Evolutionary conservation across 805 yeast genomes (phyloP), one percentile per base, ranked within the genome.

Genomic region (Saturnispora serradocipensis): DNA sequence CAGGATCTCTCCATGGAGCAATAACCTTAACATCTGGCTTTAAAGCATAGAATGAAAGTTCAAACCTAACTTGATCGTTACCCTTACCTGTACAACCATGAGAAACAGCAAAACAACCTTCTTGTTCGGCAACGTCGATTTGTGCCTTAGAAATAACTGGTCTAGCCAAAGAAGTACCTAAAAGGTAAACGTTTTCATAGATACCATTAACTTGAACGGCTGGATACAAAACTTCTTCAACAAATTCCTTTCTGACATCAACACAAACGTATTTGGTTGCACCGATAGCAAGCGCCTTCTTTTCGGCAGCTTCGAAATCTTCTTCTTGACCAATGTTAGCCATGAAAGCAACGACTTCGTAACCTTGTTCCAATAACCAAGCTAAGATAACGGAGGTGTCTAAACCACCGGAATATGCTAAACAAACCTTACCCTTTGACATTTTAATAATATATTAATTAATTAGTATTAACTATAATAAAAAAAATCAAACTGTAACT

Each of bases 81-180:
- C 99, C 99, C 77, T 93, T 93, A 75, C 99, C 99, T 60, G 99
- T 93, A 76, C 99, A 93, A 58, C 99, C 99, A 72, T 93, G 99
- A 46, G 96, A 82, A 47, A 93, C 99, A 50, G 98, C 98, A 63
- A 91, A 89, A 78, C 99, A 93, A 58, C 97, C 97, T 72, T 93
- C 95, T 64, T 86, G 80, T 74, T 89, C 95, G 56, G 99, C 99
- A 58, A 88, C 97, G 65, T 86, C 79, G 69, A 93, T 93, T 75
- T 93, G 99, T 48, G 99, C 99, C 74, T 90, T 84, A 52, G 99
- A 97, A 71, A 93, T 93, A 53, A 91, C 96, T 36, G 99, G 99
- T 77, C 99, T 86, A 49, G 99, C 99, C 66, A 93, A 77, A 13
- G 99, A 89, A 53, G 99, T 93, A 65, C 99, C 99, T 64, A 93